Conservation (phyloP, 495 filamentous ascomycete species). For the Echria macrotheca region DNA sequence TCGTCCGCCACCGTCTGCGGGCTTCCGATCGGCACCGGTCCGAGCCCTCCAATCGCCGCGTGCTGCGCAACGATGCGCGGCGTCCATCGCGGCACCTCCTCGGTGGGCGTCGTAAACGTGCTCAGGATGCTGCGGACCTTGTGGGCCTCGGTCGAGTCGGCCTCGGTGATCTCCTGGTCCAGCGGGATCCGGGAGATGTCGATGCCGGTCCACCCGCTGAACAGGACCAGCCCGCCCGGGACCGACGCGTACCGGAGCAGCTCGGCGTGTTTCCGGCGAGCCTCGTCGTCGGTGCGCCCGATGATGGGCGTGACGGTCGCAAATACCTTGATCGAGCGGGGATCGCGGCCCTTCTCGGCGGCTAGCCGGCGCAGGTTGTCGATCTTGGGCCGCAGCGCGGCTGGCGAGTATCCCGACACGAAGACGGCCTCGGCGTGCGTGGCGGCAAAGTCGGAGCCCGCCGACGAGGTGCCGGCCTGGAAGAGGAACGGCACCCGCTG, state of each 20-base stretch:
- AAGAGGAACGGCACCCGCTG: slow-evolving; percentile 61
- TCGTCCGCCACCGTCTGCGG: slow-evolving; percentile 53
- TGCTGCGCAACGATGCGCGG: slow-evolving; percentile 50
- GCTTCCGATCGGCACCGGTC: slow-evolving; percentile 51
- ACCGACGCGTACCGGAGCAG: slow-evolving; percentile 47
- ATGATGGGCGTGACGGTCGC: slow-evolving; percentile 54
- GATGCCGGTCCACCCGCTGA: slow-evolving; percentile 59
- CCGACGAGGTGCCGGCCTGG: slow-evolving; percentile 57
- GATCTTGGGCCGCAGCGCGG: slow-evolving; percentile 47
- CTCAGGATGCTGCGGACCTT: slow-evolving; percentile 49
- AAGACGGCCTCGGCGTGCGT: slow-evolving; percentile 62
- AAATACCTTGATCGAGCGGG: slow-evolving; percentile 55
- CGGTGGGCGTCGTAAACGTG: slow-evolving; percentile 44
- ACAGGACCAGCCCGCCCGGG: slow-evolving; percentile 53
- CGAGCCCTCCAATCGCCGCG: slow-evolving; percentile 52
- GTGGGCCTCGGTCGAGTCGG: slow-evolving; percentile 48
- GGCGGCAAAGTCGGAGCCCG: slow-evolving; percentile 53
- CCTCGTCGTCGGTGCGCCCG: slow-evolving; percentile 53
- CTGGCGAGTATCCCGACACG: slow-evolving; percentile 50
- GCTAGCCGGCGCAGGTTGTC: slow-evolving; percentile 51
- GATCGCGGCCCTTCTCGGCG: slow-evolving; percentile 47
- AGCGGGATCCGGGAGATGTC: slow-evolving; percentile 53
- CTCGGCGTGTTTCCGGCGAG: slow-evolving; percentile 47
- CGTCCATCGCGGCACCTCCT: slow-evolving; percentile 49
- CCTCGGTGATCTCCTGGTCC: slow-evolving; percentile 50